These are phyloP conservation scores for Chimonanthus praecox DNA, from an alignment of 164 flowering plant species.

Conservation along the genomic window DNA sequence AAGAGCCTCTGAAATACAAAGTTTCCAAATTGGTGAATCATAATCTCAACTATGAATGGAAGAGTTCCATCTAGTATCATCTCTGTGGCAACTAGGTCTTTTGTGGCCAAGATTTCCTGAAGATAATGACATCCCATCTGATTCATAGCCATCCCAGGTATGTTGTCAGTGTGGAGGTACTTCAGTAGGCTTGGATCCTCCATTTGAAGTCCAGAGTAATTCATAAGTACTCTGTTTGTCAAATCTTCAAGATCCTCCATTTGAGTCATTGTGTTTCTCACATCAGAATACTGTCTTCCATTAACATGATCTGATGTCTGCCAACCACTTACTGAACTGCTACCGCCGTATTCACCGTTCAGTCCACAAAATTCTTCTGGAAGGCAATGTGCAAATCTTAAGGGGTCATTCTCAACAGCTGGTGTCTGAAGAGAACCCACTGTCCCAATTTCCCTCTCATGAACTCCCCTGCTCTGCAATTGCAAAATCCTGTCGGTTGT, in stretches of 20 bases:
- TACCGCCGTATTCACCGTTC: not conserved
- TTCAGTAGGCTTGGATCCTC: not conserved
- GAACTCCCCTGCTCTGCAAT: not conserved
- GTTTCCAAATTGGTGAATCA: conserved; percentile 1
- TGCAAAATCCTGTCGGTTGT: not conserved
- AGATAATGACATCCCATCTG: not conserved
- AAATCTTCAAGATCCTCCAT: not conserved
- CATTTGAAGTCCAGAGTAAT: not conserved
- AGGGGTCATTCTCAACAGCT: not conserved
- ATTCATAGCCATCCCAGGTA: not conserved
- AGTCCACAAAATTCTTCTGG: not conserved
- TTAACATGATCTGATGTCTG: not conserved
- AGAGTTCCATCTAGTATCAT: conserved; percentile 2
- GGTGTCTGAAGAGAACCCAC: not conserved
- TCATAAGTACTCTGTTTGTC: not conserved
- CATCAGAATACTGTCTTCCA: not conserved
- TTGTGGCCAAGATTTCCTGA: not conserved
- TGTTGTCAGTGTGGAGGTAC: not conserved
- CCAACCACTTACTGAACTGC: not conserved
- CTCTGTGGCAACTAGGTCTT: not conserved
- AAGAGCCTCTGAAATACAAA: conserved; percentile 2
- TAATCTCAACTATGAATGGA: not conserved
- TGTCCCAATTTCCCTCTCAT: not conserved
- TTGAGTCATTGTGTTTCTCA: not conserved
- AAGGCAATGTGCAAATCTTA: not conserved